These are phyloP conservation scores for Zymoseptoria pseudotritici DNA, from an alignment of 2,329 filamentous ascomycete species.

Conservation along the genomic window DNA sequence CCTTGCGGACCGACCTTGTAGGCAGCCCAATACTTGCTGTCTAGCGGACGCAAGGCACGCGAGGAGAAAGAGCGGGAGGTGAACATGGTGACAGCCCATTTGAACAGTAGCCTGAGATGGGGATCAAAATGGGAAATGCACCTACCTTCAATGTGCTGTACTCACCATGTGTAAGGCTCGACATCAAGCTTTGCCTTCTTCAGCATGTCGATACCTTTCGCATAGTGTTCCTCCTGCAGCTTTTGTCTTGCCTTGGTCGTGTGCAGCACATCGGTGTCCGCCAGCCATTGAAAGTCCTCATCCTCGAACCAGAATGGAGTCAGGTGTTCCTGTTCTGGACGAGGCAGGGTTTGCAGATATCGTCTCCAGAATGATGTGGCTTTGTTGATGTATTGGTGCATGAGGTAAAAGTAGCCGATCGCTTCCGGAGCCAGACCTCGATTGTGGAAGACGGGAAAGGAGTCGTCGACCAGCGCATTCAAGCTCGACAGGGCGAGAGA, in stretches of 20 bases:
- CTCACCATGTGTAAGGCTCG: slow-evolving; percentile 38
- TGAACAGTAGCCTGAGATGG: slow-evolving; percentile 37
- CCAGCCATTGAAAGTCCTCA: slow-evolving; percentile 28
- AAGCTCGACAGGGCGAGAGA: slow-evolving; percentile 29
- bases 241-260: slow-evolving; percentile 25
- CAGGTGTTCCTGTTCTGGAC: slow-evolving; percentile 23
- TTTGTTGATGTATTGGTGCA: slow-evolving; percentile 28
- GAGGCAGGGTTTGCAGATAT: slow-evolving; percentile 30
- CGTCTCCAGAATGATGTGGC: slow-evolving; percentile 31
- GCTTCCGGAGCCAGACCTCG: slow-evolving; percentile 23
- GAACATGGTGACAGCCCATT: slow-evolving; percentile 47
- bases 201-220: slow-evolving; percentile 27
- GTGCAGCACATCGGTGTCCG: slow-evolving; percentile 30
- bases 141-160: slow-evolving; percentile 22
- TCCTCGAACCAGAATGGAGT: slow-evolving; percentile 31
- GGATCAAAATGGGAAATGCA: slow-evolving; percentile 14
- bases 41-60: slow-evolving; percentile 25
- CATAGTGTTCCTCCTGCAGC: slow-evolving; percentile 33
- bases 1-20: slow-evolving; percentile 26
- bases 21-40: slow-evolving; percentile 31
- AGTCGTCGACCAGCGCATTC: slow-evolving; percentile 31
- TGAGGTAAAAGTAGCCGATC: slow-evolving; percentile 32
- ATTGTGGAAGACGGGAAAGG: slow-evolving; percentile 24
- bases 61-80: slow-evolving; percentile 47
- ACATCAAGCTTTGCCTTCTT: slow-evolving; percentile 24